Evolutionary conservation across 108 stramenopile genomes (phyloP), one percentile per base, ranked within the genome.

Genomic region (Cyclotella cryptica): DNA sequence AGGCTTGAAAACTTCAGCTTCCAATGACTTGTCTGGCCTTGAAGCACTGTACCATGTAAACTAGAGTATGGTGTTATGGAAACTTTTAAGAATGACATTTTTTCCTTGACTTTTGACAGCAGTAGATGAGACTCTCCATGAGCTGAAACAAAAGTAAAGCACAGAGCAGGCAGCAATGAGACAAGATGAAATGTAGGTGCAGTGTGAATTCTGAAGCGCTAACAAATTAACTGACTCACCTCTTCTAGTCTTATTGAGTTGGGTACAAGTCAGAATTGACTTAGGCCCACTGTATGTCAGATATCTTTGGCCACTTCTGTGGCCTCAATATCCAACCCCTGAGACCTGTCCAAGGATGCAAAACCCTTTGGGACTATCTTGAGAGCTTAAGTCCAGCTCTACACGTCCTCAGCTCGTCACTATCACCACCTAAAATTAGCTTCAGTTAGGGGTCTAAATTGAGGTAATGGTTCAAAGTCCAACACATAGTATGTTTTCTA

Each of bases 51-150:
- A 28, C 64, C 67, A 63, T 65, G 69, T 26, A 68, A 46, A 26
- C 69, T 42, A 29, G 67, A 45, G 44, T 71, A 63, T 9, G 80
- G 74, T 15, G 67, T 44, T 45, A 81, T 54, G 4, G 73, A 54
- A 42, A 84, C 88, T 63, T 88, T 89, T 17, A 95, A 74, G 58
- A 84, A 88, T 13, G 94, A 92, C 94, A 95, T 95, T 29, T 92
- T 88, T 28, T 68, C 52, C 68, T 89, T 86, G 29, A 95, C 77
- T 63, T 83, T 89, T 14, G 91, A 85, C 69, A 84, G 87, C 46
- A 93, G 83, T 26, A 89, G 24, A 13, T 88, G 17, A 9, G 89
- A 87, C 53, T 94, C 88, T 21, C 84, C 90, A 13, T 91, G 89
- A 61, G 85, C 88, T 79, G 40, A 11, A 39, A 0, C 6, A 26